Percentiles rank a stretch among this genome's conserved stretches.
Evolutionary conservation across 2,329 filamentous ascomycete genomes (phyloP).

Genomic region (Aspergillus carbonarius): DNA sequence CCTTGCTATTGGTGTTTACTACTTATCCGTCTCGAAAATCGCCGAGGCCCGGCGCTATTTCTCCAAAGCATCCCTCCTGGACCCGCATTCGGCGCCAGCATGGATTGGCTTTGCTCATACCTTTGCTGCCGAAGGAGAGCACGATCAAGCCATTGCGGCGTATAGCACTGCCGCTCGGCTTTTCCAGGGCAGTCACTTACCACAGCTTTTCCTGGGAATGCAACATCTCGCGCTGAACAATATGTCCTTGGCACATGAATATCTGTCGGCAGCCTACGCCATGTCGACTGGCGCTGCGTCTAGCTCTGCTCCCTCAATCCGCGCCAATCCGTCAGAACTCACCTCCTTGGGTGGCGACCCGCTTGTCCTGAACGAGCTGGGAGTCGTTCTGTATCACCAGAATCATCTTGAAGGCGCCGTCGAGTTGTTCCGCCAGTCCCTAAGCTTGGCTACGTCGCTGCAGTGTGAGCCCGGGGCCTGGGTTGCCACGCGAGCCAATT

Average conservation of each 20-base stretch:
- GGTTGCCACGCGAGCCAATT: conserved; percentile 80
- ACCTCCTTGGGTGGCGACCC: conserved; percentile 61
- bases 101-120: conserved; percentile 99
- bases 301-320: conserved; percentile 27
- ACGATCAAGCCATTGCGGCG: conserved; percentile 96
- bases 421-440: conserved; percentile 72
- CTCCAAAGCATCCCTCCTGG: conserved; percentile 95
- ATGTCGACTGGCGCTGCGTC: conserved; percentile 46
- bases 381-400: conserved; percentile 93
- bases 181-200: conserved; percentile 95
- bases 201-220: conserved; percentile 96
- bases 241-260: conserved; percentile 89
- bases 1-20: conserved; percentile 93
- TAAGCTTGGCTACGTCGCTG: conserved; percentile 75
- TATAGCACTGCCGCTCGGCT: conserved; percentile 93
- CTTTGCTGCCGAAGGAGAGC: conserved; percentile 94
- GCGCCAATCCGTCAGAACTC: conserved; percentile 21
- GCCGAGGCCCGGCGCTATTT: conserved; percentile 94
- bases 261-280: conserved; percentile 82
- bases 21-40: conserved; percentile 83
- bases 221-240: conserved; percentile 97
- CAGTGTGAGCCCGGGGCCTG: conserved; percentile 79
- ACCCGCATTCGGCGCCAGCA: conserved; percentile 92
- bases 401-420: conserved; percentile 73
- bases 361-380: conserved; percentile 90